Evolutionary conservation across 306 rosid species (phyloP), one percentile per base, ranked within the genome.

Genomic region (Fragaria nilgerrensis): DNA sequence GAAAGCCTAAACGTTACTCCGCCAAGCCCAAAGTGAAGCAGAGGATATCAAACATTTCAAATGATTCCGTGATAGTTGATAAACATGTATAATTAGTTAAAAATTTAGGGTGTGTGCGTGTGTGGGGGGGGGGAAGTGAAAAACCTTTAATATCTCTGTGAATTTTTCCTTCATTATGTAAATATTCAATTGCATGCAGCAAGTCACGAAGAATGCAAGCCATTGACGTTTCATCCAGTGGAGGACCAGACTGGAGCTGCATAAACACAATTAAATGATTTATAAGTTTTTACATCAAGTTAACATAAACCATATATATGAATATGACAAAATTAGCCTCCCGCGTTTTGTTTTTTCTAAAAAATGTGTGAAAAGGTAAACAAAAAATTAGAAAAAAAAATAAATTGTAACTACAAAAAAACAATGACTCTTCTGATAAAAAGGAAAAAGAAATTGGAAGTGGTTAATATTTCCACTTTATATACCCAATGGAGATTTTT

Each of bases 91-190:
- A 44, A 44, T 49, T 4, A 81, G 8, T 44, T 44, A 44, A 10
- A 44, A 66, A 55, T 13, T 39, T 23, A 70, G 37, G n/a, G n/a
- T n/a, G n/a, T n/a, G n/a, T n/a, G n/a, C n/a, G n/a, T n/a, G 29
- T 1, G 29, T 1, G 29, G 29, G 29, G 29, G 32, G n/a, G 4
- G 47, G 15, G 16, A n/a, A 56, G 19, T 0, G 8, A 63, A 29
- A 80, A 72, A 96, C 99, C 99, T 92, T 96, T 96, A 65, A 96
- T 87, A 84, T 96, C 99, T 83, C 99, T 86, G 84, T 96, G 99
- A 79, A 96, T 96, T 84, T 96, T 96, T 77, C 99, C 98, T 91
- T 96, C 98, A 72, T 34, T 86, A 65, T 92, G 99, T 62, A 96
- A 88, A 86, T 96, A 96, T 83, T 96, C 98, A 79, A 96, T 50